phyloP scores from a whole-genome alignment of 108 stramenopile genomes.

The Pseudonitzschia delicatissima region DNA sequence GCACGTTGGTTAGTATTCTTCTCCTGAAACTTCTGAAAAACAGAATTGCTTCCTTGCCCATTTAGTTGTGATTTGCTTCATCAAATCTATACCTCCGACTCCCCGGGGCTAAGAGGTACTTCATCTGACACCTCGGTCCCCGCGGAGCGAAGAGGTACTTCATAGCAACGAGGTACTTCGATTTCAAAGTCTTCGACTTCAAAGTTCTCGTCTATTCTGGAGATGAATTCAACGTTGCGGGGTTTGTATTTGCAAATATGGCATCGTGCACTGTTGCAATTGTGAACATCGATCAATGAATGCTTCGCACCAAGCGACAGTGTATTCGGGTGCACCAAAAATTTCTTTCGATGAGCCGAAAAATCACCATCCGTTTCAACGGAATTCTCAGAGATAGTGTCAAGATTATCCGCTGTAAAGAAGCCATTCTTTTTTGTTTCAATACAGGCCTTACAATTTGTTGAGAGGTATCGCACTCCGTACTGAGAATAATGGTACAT shows the following conservation, averaged over 20 bases:
- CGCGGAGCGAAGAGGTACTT: no score
- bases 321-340: constrained; percentile 6
- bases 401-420: constrained; percentile 16
- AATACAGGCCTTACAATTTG: constrained; percentile 36
- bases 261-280: constrained; percentile 42
- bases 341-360: constrained; percentile 16
- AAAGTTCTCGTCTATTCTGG: background rate
- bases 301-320: constrained; percentile 23
- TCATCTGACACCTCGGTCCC: no score
- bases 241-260: constrained; percentile 30
- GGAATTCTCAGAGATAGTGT: constrained; percentile 14
- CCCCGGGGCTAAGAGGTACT: background rate
- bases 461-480: constrained; percentile 49
- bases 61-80: no score
- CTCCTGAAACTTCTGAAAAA: no score
- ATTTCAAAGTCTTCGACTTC: no score
- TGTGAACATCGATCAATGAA: constrained; percentile 42
- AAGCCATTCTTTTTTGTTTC: constrained; percentile 31
- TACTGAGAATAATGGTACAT: constrained; percentile 44
- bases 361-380: constrained; percentile 17
- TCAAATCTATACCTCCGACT: background rate
- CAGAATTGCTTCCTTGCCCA: no score
- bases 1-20: no score
- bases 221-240: constrained; percentile 22
- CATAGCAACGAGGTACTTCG: no score